A percentile compares a stretch with the other conserved stretches of the same genome.
These are phyloP conservation scores for Fusarium siculi DNA, from an alignment of 2,329 filamentous ascomycete genomes.

Conservation along the genomic window DNA sequence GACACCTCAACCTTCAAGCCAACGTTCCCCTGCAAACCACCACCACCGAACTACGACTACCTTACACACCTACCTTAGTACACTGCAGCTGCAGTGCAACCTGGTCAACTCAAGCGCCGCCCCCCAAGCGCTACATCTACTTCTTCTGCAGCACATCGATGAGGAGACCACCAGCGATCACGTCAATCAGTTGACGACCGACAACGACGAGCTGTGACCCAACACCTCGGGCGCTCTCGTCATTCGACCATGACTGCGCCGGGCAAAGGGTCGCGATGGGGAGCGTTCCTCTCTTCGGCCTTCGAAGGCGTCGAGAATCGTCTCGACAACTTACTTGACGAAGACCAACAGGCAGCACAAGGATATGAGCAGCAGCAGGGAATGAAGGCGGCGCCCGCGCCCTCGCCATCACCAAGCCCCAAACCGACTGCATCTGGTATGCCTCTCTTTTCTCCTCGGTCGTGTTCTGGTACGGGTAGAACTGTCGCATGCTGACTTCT, in stretches of 20 bases:
- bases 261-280: slow-evolving; percentile 72
- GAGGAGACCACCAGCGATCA: slow-evolving; percentile 33
- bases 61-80: neutral
- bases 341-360: slow-evolving; percentile 56
- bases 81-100: neutral
- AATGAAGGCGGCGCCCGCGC: slow-evolving; percentile 28
- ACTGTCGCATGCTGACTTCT: slow-evolving; percentile 6
- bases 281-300: slow-evolving; percentile 85
- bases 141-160: slow-evolving; percentile 18
- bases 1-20: slow-evolving; percentile 29
- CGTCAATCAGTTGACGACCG: slow-evolving; percentile 38
- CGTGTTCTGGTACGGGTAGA: neutral
- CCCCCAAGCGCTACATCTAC: neutral
- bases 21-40: slow-evolving; percentile 16
- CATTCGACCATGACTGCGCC: slow-evolving; percentile 60
- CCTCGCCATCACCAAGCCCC: slow-evolving; percentile 48
- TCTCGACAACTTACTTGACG: slow-evolving; percentile 90
- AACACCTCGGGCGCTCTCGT: slow-evolving; percentile 8
- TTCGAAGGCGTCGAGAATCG: slow-evolving; percentile 94
- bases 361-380: slow-evolving; percentile 36
- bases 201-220: slow-evolving; percentile 16
- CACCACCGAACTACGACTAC: slow-evolving; percentile 3
- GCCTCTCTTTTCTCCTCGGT: neutral
- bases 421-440: slow-evolving; percentile 20
- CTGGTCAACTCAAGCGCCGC: neutral